Base-by-base conservation (phyloP, 1,284 basidiomycete genomes). In the Coniophora puteana region DNA sequence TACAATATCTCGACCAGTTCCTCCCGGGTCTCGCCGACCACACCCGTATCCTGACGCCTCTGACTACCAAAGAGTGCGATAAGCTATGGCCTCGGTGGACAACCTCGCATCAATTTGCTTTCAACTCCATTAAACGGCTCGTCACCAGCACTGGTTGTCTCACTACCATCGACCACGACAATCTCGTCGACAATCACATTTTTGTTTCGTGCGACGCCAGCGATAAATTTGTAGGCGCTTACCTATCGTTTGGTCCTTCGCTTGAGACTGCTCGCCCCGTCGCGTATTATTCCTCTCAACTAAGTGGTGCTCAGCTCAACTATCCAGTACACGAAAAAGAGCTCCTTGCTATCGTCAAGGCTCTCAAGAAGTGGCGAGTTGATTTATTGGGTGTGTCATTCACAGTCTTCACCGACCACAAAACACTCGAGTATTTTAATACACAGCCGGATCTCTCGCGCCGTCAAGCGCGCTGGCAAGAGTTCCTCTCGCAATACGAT, bases 301-400 rank as follows among this genome's bases (percentile, higher is more conserved):
- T 69, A n/a, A 58, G 51, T 5, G 39, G 38, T 0, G 62, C 65
- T 0, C 47, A 66, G 30, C 49, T 60, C 0, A 66, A 67, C 37
- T 71, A 69, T 33, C 59, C 59, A 0, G 55, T 67, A 0, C 62
- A 70, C 32, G 53, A 72, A 36, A 61, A 65, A 16, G 62, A 67
- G 38, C 43, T 68, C 0, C 46, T 69, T 0, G 63, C 62, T 0
- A 63, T 70, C 7, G 46, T 70, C 1, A 30, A 48, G 0, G 59
- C 63, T 0, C 46, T 71, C 0, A 51, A 60, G 21, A 66, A 65
- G 27, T 75, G 63, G 61, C 22, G 53, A 0, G 33, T 47, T 0
- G 53, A 65, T 13, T 49, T 73, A 0, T 29, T 72, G 0, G 67
- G 66, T 1, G 31, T 43, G 0, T 51, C 41, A 1, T 59, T 73